Base-by-base conservation (phyloP, 768 basidiomycete genomes). In the Podaxis mareebaensis region DNA sequence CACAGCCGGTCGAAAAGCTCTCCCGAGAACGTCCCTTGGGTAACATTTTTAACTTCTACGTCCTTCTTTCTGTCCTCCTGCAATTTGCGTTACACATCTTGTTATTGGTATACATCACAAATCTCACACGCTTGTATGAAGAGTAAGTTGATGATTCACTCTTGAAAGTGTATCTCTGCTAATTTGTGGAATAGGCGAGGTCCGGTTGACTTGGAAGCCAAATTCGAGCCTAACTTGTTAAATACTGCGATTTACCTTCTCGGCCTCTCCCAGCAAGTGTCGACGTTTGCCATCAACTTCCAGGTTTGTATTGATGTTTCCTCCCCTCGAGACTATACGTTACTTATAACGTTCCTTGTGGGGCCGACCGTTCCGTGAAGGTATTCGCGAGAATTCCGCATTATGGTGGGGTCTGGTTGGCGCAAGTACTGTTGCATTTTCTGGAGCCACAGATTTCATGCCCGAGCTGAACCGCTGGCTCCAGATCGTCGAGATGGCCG, bases 201-300 rank as follows among this genome's bases (percentile, higher is more conserved):
- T 2, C 78, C 81, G 1, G 91, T 98, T 64, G 95, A 99, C 73
- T 79, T 99, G 39, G 96, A 98, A 58, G 96, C 96, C 59, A 96
- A 97, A 73, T 99, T 97, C 69, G 93, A 95, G 72, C 96, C 97
- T 0, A 93, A 88, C 67, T 78, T 99, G 53, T 81, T 99, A 63
- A 99, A 99, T 80, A 96, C 96, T 2, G 94, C 95, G 46, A 96
- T 99, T 70, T 99, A 96, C 77, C 86, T 99, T 30, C 83, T 99
- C 57, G 91, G 96, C 58, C 83, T 99, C 40, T 96, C 93, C 2
- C 96, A 99, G 73, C 97, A 99, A 75, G 96, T 99, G 1, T 99
- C 96, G 6, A 99, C 97, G 0, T 99, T 99, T 71, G 90, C 95
- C 3, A 95, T 99, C 79, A 99, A 99, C 79, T 99, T 96, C 85